A percentile compares a stretch with the other conserved stretches of the same genome.
Conservation (phyloP, 2,329 filamentous ascomycete species). For the Diplodia mutila region DNA sequence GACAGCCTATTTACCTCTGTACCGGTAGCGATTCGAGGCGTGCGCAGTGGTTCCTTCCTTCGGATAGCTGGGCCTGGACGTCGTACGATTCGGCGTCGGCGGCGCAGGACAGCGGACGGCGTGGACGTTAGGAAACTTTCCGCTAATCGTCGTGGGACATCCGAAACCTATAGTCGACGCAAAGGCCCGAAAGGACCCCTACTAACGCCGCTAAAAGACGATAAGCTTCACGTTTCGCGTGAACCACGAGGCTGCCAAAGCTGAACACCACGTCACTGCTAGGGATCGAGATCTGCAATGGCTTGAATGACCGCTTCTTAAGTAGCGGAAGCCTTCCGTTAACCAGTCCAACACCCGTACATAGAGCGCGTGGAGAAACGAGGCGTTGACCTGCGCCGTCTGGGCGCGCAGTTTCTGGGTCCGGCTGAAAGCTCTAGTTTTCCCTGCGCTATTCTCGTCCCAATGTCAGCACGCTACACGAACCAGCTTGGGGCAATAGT, state of each 20-base stretch:
- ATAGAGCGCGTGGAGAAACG: background rate
- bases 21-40: constrained; percentile 9
- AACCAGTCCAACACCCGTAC: background rate
- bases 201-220: background rate
- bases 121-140: constrained; percentile 9
- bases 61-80: constrained; percentile 1
- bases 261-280: background rate
- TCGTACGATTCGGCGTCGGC: background rate
- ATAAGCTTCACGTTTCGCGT: constrained; percentile 11
- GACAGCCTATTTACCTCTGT: background rate
- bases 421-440: background rate
- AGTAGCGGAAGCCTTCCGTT: background rate
- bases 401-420: background rate
- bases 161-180: constrained; percentile 4
- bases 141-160: constrained; percentile 1
- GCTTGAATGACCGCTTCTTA: background rate
- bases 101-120: background rate
- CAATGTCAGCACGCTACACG: background rate
- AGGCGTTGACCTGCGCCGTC: background rate
- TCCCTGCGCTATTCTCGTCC: background rate
- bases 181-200: constrained; percentile 14
- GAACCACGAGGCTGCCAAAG: background rate
- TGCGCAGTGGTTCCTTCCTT: background rate
- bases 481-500: background rate
- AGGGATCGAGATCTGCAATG: background rate